Base-by-base conservation (phyloP, 345 rosid species). In the Melaleuca quinquenervia region DNA sequence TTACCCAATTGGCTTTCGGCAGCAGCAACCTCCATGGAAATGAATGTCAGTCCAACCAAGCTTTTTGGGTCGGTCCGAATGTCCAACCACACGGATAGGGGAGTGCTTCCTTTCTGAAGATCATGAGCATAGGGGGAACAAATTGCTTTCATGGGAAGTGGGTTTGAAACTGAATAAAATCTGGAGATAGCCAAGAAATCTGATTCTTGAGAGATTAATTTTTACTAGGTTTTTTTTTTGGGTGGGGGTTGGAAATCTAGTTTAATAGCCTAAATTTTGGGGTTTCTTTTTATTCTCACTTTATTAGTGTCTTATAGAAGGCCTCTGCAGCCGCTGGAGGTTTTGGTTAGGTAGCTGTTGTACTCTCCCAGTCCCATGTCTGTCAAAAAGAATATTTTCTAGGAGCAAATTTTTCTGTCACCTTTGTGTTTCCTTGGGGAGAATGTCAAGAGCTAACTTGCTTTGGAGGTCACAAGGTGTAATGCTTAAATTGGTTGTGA, bases 11-110 rank as follows among this genome's bases (percentile, higher is more conserved):
- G 90, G 86, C 58, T 87, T 87, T 84, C 90, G 91, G 86, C 92
- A 91, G 86, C 94, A 89, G 86, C 97, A 88, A 60, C 93, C 93
- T 88, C 98, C 96, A 56, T 93, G 99, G 99, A 96, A 94, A 86
- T 92, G 86, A 90, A 64, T 62, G 80, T 48, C 24, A 29, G 41
- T 58, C 53, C 41, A 21, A 64, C 24, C 82, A 50, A 24, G 51
- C 60, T 32, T 50, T 6, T 54, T 15, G 45, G 85, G 75, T 53
- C 52, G 8, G 64, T 58, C 50, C 54, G 3, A 50, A 50, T 29
- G 54, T 82, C 45, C 56, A 21, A 82, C 88, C 82, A 84, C 62
- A 56, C 85, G 56, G 88, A 88, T 60, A 76, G 87, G 87, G 87
- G 56, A 83, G 51, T 86, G 62, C 84, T 85, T 85, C 86, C 84